A percentile compares a stretch with the other conserved stretches of the same genome.
phyloP scores from a whole-genome alignment of 2,329 filamentous ascomycete species.

The Colletotrichum salicis region DNA sequence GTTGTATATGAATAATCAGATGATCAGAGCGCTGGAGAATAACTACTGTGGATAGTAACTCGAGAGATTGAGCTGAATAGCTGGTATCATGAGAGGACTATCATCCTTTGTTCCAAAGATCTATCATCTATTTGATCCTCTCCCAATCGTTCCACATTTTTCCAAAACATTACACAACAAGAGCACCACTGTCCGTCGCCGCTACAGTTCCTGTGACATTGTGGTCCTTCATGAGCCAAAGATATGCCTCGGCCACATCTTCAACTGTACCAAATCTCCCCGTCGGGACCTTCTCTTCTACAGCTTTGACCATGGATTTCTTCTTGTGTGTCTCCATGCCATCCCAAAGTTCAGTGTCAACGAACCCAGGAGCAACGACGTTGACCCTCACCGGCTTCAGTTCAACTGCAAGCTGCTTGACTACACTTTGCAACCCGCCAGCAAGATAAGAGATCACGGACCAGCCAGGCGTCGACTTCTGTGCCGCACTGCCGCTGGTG shows the following conservation, averaged over 20 bases:
- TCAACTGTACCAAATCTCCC: slow-evolving; percentile 8
- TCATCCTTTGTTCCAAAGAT: not conserved
- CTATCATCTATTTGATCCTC: not conserved
- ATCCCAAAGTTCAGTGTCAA: slow-evolving; percentile 43
- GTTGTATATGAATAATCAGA: slow-evolving; percentile 37
- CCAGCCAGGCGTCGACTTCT: slow-evolving; percentile 64
- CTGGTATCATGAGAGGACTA: not conserved
- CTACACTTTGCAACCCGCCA: slow-evolving; percentile 40
- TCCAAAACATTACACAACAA: not conserved
- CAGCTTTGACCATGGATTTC: not conserved
- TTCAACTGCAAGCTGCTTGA: slow-evolving; percentile 44
- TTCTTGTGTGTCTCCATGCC: slow-evolving; percentile 17
- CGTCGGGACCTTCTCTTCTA: not conserved
- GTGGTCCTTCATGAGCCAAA: slow-evolving; percentile 25
- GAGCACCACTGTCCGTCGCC: slow-evolving; percentile 2
- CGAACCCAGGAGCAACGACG: slow-evolving; percentile 42
- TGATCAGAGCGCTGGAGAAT: slow-evolving; percentile 37
- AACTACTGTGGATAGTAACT: not conserved
- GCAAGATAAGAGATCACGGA: slow-evolving; percentile 45
- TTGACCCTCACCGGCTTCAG: slow-evolving; percentile 43
- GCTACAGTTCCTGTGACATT: slow-evolving; percentile 23
- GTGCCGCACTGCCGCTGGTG: slow-evolving; percentile 63
- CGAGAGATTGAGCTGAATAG: not conserved
- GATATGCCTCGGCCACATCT: slow-evolving; percentile 19
- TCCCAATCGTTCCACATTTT: not conserved